These are phyloP conservation scores for Spergularia bocconei DNA, from an alignment of 148 eudicot species.

Conservation along the genomic window DNA sequence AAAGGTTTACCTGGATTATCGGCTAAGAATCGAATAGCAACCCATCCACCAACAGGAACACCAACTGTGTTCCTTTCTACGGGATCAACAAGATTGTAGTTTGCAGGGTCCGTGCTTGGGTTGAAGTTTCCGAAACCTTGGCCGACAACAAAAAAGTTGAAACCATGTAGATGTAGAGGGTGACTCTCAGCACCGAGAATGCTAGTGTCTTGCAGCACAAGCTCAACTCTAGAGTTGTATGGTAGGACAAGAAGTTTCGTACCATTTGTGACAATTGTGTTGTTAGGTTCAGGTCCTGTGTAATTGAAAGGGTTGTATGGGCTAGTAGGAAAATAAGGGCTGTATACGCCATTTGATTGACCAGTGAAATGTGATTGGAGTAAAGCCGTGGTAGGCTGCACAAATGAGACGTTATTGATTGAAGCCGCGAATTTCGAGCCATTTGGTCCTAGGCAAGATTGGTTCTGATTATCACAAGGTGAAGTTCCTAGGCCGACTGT, in stretches of 20 bases:
- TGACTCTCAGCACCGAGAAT: constrained; percentile 17
- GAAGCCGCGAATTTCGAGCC: constrained; percentile 2
- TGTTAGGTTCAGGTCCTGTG: constrained; percentile 15
- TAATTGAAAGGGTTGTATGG: constrained; percentile 6
- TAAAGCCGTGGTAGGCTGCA: neutral
- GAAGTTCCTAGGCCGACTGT: constrained; percentile 15
- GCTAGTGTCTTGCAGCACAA: constrained; percentile 21
- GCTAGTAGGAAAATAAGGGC: neutral
- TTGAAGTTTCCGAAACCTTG: constrained; percentile 18
- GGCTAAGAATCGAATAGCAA: constrained; percentile 17
- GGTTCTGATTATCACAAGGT: neutral
- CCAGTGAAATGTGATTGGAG: constrained; percentile 8
- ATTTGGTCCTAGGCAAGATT: constrained; percentile 14
- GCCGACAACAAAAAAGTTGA: constrained; percentile 17
- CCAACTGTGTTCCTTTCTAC: constrained; percentile 21
- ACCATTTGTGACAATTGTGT: constrained; percentile 4
- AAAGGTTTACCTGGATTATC: constrained; percentile 17
- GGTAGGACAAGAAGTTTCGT: neutral
- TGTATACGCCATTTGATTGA: neutral
- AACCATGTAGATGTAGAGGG: constrained; percentile 15
- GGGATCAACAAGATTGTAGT: constrained; percentile 15
- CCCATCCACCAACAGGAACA: constrained; percentile 19
- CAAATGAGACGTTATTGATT: constrained; percentile 15
- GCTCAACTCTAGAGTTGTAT: constrained; percentile 6
- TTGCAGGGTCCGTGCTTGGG: neutral